Base-by-base conservation (phyloP, 495 filamentous ascomycete genomes). In the Penicillium paxilli region DNA sequence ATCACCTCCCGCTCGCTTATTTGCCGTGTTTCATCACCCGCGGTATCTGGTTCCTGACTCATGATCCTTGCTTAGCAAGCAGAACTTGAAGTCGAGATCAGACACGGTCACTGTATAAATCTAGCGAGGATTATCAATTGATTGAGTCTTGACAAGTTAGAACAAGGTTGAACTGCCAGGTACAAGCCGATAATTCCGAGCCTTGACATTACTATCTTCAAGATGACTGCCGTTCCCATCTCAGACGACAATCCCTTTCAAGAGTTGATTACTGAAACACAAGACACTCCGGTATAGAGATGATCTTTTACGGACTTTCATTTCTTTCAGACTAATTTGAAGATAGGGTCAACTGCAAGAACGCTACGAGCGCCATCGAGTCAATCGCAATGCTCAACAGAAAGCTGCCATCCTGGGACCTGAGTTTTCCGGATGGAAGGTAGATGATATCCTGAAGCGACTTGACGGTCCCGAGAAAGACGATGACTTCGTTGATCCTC, bases 401-500 rank as follows among this genome's bases (percentile, higher is more conserved):
- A 81, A 76, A 37, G 71, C 67, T 1, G 87, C 88, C 46, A 83
- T 95, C 33, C 71, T 92, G 5, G 74, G 83, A 1, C 52, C 78
- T 8, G 79, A 83, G 19, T 93, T 92, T 56, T 54, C 67, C 0
- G 89, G 86, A 30, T 77, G 92, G 64, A 83, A 76, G 21, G 72
- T 91, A 37, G 92, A 96, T 60, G 80, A 81, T 0, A 83, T 89
- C 23, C 76, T 96, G 1, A 72, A 80, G 16, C 83, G 84, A 44
- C 71, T 96, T 14, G 76, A 83, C 53, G 78, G 87, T 33, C 82
- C 79, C 1, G 64, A 66, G 0, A 72, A 85, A 33, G 80, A 91
- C 55, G 82, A 88, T 26, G 80, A 80, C 4, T 90, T 84, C 63
- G 38, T 73, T 5, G 91, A 96, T 63, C 80, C 83, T 19, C 78